These are phyloP conservation scores for Vigna nakashimae DNA, from an alignment of 306 rosid genomes.

Conservation along the genomic window DNA sequence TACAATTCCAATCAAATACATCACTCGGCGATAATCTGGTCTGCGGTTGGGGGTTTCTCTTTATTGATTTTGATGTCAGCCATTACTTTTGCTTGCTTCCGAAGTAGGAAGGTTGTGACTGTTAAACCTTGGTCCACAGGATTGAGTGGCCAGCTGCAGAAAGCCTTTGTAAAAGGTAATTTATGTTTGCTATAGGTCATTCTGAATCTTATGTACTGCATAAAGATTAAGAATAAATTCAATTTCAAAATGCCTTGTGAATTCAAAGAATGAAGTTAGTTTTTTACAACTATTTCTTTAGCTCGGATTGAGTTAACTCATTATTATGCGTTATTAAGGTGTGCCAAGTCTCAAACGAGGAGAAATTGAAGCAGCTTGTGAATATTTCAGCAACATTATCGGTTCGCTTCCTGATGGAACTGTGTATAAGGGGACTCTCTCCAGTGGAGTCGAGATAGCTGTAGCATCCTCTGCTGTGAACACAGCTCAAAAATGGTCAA, in stretches of 20 bases:
- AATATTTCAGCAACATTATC: constrained; percentile 92
- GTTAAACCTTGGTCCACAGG: constrained; percentile 99
- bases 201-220: background rate
- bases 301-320: constrained; percentile 10
- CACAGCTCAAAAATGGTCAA: constrained; percentile 69
- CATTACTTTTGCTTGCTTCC: constrained; percentile 48
- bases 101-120: constrained; percentile 68
- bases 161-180: constrained; percentile 86
- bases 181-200: constrained; percentile 2
- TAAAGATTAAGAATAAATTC: constrained; percentile 14
- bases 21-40: constrained; percentile 51
- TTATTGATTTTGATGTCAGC: constrained; percentile 56
- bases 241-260: constrained; percentile 3
- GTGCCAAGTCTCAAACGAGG: constrained; percentile 84
- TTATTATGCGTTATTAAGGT: constrained; percentile 56
- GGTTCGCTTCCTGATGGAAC: constrained; percentile 66
- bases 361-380: constrained; percentile 87
- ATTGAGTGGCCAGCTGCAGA: constrained; percentile 94
- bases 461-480: constrained; percentile 66
- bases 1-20: constrained; percentile 47
- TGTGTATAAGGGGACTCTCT: constrained; percentile 89
- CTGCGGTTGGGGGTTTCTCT: constrained; percentile 59
- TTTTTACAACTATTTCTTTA: background rate
- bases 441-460: constrained; percentile 96
- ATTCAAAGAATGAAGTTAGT: background rate